Evolutionary conservation across 202 grass and related monocot genomes (phyloP), one percentile per base, ranked within the genome.

Genomic region (Setaria viridis): DNA sequence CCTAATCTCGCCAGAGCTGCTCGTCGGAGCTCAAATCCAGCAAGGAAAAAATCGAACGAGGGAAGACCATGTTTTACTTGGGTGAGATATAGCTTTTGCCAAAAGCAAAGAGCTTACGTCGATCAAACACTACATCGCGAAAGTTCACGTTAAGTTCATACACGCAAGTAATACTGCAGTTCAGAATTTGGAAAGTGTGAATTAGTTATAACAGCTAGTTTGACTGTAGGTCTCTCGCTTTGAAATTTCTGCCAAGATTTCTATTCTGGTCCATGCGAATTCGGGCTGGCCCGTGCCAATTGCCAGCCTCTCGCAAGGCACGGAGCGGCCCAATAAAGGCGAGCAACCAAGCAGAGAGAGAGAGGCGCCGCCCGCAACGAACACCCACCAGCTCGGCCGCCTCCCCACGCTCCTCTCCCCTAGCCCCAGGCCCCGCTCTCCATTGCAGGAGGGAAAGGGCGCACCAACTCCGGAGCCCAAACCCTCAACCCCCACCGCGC

Each of bases 311-410:
- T 58, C 19, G 2, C 83, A 86, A 86, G 72, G 20, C n/a, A 51
- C 45, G 21, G 42, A 11, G 20, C 35, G 84, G 84, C 88, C 88
- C 73, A 74, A 60, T 83, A 90, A 86, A 87, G 6, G 45, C 32
- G 47, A 39, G 64, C 46, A 39, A 5, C 7, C 14, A 2, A 2
- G 2, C 30, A 2, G 55, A 32, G 39, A 41, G 39, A 35, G 34
- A 41, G 39, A 41, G 39, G 39, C 39, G 39, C 34, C 34, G 34
- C 34, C 34, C 34, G 34, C 34, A 35, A 35, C 14, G 4, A 2
- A 11, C 47, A 57, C 8, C 21, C 9, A 41, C 54, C 59, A 62
- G 37, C 53, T 9, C 72, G 32, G 37, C 39, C 19, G 29, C 60
- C 25, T 9, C 25, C 13, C 69, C 2, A 7, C 70, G 43, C 69